Evolutionary conservation across 129 eudicot species (phyloP), one percentile per base, ranked within the genome.

Genomic region (Dittrichia graveolens): DNA sequence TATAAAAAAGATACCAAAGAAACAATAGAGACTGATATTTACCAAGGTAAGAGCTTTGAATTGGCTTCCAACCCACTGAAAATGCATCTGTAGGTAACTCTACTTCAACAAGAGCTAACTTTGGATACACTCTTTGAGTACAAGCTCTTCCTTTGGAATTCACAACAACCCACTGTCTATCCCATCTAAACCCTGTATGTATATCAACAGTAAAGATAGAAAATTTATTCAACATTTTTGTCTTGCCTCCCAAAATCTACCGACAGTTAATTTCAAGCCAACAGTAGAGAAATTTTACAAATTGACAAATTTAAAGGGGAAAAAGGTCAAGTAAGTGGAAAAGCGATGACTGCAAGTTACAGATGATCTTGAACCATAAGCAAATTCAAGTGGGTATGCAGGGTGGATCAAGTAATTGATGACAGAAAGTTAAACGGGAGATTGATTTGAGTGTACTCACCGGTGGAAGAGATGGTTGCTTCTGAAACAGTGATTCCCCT

Each of bases 141-240:
- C 75, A 85, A 69, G 86, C 90, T 86, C 98, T 83, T 61, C 96
- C 92, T 67, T 82, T 87, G 2, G 89, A 78, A 71, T 92, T 92
- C 74, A 92, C 96, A 69, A 92, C 80, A 49, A 89, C 48, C 98
- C 98, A 92, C 48, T 83, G 92, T 40, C 98, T 75, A 79, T 92
- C 98, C 98, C 96, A 89, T 48, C 86, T 79, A 56, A 92, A 92
- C n/a, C 96, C 98, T 92, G 79, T 31, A 65, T 24, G 31, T 76
- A 31, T 3, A 69, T 41, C 37, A 35, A 74, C 42, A 76, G n/a
- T n/a, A 38, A 19, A 38, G 39, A 62, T 37, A 14, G 11, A 70
- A 49, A 43, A 44, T 64, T 16, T 13, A 9, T 24, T 2, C 52
- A 41, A 78, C 47, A 6, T 42, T 49, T 10, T 6, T 48, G 59